phyloP scores from a whole-genome alignment of 2,329 filamentous ascomycete species.

The Zasmidium cellare region DNA sequence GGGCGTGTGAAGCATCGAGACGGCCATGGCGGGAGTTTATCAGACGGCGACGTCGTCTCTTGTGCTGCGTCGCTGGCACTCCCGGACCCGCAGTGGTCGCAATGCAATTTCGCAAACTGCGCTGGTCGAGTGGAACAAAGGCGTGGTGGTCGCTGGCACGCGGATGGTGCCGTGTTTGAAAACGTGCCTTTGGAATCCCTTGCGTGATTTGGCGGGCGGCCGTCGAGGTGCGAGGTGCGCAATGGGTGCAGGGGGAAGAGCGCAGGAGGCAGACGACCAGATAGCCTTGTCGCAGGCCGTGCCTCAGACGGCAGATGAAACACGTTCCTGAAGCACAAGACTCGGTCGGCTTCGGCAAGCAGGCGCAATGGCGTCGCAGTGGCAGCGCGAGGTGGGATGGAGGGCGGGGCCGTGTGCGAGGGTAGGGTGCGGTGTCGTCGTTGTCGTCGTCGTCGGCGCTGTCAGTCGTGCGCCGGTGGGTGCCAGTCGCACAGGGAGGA shows the following conservation, averaged over 20 bases:
- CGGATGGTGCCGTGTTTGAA: conserved; percentile 1
- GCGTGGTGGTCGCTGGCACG: conserved; percentile 5
- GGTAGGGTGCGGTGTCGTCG: neutral
- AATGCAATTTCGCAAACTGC: conserved; percentile 9
- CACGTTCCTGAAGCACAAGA: neutral
- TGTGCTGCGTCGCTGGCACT: conserved; percentile 4
- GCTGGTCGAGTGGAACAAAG: conserved; percentile 5
- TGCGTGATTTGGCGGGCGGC: neutral
- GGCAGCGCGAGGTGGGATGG: neutral
- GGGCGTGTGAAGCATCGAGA: conserved; percentile 62
- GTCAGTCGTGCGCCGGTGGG: neutral
- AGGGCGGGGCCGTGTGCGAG: neutral
- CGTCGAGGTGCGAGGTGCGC: neutral
- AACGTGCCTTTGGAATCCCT: neutral
- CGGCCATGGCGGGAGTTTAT: conserved; percentile 42
- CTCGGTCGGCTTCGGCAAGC: neutral
- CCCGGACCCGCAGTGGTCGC: conserved; percentile 1
- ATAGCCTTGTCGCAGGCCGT: neutral
- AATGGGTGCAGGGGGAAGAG: neutral
- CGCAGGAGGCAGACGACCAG: neutral
- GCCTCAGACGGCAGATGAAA: neutral
- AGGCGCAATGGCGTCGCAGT: neutral
- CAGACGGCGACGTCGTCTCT: conserved; percentile 3
- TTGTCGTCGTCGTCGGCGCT: conserved; percentile 1
- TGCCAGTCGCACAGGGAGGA: neutral